Percentiles rank a stretch among this genome's conserved stretches.
Evolutionary conservation across 2,329 filamentous ascomycete genomes (phyloP).

Genomic region (Lachnellula willkommii): DNA sequence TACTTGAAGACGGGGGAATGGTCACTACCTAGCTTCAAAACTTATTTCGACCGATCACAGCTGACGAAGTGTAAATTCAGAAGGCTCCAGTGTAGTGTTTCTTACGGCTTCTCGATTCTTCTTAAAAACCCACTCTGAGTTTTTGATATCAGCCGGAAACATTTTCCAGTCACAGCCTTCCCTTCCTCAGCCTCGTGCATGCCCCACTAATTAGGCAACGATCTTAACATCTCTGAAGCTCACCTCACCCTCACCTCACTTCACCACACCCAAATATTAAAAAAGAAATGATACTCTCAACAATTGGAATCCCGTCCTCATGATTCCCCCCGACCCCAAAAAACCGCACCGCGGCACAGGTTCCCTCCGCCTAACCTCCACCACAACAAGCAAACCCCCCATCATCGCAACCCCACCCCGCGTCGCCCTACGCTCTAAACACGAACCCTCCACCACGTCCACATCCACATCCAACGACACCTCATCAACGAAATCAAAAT

Average conservation of each 20-base stretch:
- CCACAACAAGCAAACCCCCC: slow-evolving; percentile 6
- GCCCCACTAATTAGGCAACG: background rate
- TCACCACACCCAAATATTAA: background rate
- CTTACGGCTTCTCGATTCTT: too few relatives aligned
- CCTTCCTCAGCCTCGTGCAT: too few relatives aligned
- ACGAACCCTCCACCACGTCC: slow-evolving; percentile 1
- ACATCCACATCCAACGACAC: slow-evolving; percentile 5
- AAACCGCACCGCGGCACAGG: background rate
- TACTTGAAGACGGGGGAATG: too few relatives aligned
- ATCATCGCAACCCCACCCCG: slow-evolving; percentile 24
- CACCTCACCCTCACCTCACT: background rate
- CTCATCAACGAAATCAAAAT: slow-evolving; percentile 13
- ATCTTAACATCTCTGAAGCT: background rate
- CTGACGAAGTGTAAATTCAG: too few relatives aligned
- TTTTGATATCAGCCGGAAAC: too few relatives aligned
- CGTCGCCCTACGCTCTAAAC: slow-evolving; percentile 17
- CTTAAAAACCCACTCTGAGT: too few relatives aligned
- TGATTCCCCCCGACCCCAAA: background rate
- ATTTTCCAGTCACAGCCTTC: too few relatives aligned
- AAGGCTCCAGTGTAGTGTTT: too few relatives aligned
- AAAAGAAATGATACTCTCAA: background rate
- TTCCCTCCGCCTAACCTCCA: background rate
- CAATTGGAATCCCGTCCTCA: background rate
- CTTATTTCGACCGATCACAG: too few relatives aligned
- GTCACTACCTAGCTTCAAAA: too few relatives aligned